These are phyloP conservation scores for Ceriops tagal DNA, from an alignment of 345 rosid genomes.

Conservation along the genomic window DNA sequence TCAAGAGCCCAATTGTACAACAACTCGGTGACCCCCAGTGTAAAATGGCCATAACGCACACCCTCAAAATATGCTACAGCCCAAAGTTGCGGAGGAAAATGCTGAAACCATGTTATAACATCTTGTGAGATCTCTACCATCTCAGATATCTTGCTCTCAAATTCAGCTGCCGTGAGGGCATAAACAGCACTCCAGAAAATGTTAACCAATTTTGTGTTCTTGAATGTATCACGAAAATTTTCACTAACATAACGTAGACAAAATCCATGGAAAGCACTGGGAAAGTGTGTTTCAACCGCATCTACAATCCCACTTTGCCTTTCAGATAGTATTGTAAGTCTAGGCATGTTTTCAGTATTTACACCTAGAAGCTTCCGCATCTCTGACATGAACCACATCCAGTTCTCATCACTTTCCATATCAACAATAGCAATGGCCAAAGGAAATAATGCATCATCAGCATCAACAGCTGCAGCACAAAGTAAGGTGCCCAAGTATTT, in stretches of 20 bases:
- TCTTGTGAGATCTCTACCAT: constrained; percentile 93
- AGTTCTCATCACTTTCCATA: constrained; percentile 75
- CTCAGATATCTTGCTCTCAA: constrained; percentile 71
- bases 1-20: constrained; percentile 91
- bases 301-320: constrained; percentile 79
- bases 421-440: constrained; percentile 89
- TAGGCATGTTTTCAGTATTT: constrained; percentile 90
- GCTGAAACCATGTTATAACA: constrained; percentile 68
- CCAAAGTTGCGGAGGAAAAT: constrained; percentile 83
- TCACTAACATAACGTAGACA: constrained; percentile 88
- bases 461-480: constrained; percentile 95
- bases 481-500: constrained; percentile 82
- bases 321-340: constrained; percentile 95
- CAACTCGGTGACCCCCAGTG: constrained; percentile 74
- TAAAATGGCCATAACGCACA: constrained; percentile 81
- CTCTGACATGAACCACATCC: constrained; percentile 99
- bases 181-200: constrained; percentile 97
- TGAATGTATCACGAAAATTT: constrained; percentile 89
- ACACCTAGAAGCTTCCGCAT: constrained; percentile 92
- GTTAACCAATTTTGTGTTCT: constrained; percentile 82
- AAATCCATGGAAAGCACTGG: constrained; percentile 88
- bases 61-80: constrained; percentile 94
- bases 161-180: constrained; percentile 82
- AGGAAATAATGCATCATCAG: constrained; percentile 81
- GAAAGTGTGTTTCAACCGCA: constrained; percentile 97